Evolutionary conservation across 495 filamentous ascomycete genomes (phyloP).

Genomic region (Tricharina praecox): DNA sequence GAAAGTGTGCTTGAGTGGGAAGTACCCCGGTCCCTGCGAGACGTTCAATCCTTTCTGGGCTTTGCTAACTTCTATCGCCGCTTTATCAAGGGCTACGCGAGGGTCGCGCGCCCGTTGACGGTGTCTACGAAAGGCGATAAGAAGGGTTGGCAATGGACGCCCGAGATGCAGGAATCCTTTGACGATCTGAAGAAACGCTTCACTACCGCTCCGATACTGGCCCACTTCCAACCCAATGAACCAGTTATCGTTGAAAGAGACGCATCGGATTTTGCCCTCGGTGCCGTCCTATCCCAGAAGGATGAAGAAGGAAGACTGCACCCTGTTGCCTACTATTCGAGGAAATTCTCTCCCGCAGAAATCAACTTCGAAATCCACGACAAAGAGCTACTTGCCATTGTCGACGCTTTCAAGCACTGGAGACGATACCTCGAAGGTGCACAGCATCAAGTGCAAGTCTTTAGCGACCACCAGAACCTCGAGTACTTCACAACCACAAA

Average conservation of each 20-base stretch:
- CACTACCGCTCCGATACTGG: conserved; percentile 1
- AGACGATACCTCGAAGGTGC: conserved; percentile 19
- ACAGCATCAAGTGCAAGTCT: conserved; percentile 6
- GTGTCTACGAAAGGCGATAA: neutral
- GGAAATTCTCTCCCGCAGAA: conserved; percentile 7
- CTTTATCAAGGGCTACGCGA: conserved; percentile 2
- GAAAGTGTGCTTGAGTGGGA: conserved; percentile 19
- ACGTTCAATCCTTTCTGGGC: conserved; percentile 14
- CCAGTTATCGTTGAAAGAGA: conserved; percentile 4
- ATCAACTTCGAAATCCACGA: conserved; percentile 13
- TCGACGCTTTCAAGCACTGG: conserved; percentile 23
- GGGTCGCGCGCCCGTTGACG: neutral
- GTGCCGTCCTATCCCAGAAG: neutral
- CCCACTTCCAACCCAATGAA: neutral
- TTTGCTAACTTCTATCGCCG: conserved; percentile 16
- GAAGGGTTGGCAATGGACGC: neutral
- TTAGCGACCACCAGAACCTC: conserved; percentile 21
- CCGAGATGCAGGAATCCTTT: neutral
- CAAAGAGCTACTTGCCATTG: conserved; percentile 7
- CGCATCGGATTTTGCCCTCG: conserved; percentile 5
- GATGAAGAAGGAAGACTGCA: neutral
- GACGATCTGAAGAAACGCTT: neutral
- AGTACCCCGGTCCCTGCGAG: neutral
- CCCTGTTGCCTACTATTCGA: conserved; percentile 4
- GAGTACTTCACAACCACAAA: conserved; percentile 21